Base-by-base conservation (phyloP, 176 grass and related monocot genomes). In the Puccinellia tenuiflora region DNA sequence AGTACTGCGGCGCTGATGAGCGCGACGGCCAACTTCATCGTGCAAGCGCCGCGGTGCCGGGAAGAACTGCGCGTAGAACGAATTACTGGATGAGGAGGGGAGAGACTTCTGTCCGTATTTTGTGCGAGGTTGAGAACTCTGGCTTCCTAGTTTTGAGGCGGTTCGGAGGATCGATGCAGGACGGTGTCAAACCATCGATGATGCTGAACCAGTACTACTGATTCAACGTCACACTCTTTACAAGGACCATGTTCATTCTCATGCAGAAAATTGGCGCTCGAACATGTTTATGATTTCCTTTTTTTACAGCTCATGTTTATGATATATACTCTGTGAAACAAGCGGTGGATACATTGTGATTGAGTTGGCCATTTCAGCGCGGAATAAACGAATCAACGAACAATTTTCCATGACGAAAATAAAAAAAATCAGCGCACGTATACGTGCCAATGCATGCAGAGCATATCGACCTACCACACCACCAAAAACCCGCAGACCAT, bases 131-230 rank as follows among this genome's bases (percentile, higher is more conserved):
- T 71, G 13, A 35, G 24, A 53, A n/a, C 53, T 71, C 3, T 4
- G 18, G 10, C 68, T 59, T 72, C 54, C 84, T 86, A 48, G 46
- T 90, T 83, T 90, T 26, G 17, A 75, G 52, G 83, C 63, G 88
- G 79, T 21, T 78, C 54, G 46, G 53, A 82, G 55, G 63, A 55
- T 66, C 69, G 69, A 73, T 12, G 5, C 35, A 54, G 55, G 83
- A 90, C 45, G 7, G 16, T 73, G 88, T 74, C 84, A 72, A 55
- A 78, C 4, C n/a, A n/a, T n/a, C n/a, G 18, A 89, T 26, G 56
- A 15, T 29, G 24, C 15, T 15, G 5, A 54, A 35, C 45, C 46
- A 48, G 15, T 16, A 3, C 4, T 48, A 17, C 46, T 5, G 46
- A 48, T 48, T 48, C 46, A 48, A 48, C 15, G 17, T 48, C 46